Percentiles rank a stretch among this genome's conserved stretches.
Evolutionary conservation across 345 rosid genomes (phyloP).

Genomic region (Salix dunnii): DNA sequence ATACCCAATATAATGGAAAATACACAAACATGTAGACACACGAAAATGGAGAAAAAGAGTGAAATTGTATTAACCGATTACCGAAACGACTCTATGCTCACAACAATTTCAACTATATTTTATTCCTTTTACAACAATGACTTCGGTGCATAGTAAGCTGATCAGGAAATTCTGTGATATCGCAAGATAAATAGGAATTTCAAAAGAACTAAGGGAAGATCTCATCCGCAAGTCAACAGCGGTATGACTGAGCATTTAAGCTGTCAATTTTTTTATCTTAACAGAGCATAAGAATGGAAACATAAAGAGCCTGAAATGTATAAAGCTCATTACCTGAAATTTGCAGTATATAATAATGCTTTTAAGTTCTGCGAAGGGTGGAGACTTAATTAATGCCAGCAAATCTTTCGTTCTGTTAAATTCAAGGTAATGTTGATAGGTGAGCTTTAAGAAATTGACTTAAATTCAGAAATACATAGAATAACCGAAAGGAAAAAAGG

Average conservation of each 20-base stretch:
- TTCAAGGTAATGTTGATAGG: conserved; percentile 16
- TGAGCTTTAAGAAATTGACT: background rate
- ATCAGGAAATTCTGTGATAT: too few relatives aligned
- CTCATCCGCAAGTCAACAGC: background rate
- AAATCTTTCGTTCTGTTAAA: conserved; percentile 77
- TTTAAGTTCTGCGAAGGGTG: conserved; percentile 53
- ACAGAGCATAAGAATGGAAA: background rate
- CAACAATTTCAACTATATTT: background rate
- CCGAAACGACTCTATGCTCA: background rate
- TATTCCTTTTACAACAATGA: background rate
- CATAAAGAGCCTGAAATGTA: background rate
- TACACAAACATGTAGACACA: background rate
- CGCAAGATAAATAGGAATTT: too few relatives aligned
- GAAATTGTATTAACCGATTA: background rate
- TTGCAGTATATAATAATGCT: conserved; percentile 95
- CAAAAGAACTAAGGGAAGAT: background rate
- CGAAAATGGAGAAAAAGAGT: background rate
- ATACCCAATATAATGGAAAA: background rate
- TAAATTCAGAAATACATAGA: background rate
- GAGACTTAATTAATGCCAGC: conserved; percentile 59
- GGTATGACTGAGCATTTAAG: background rate
- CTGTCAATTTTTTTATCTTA: background rate
- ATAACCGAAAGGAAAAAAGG: conserved; percentile 1
- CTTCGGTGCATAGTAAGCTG: too few relatives aligned
- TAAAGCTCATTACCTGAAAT: conserved; percentile 64